These are phyloP conservation scores for Nicotiana attenuata DNA, from an alignment of 257 asterid genomes.

Conservation along the genomic window DNA sequence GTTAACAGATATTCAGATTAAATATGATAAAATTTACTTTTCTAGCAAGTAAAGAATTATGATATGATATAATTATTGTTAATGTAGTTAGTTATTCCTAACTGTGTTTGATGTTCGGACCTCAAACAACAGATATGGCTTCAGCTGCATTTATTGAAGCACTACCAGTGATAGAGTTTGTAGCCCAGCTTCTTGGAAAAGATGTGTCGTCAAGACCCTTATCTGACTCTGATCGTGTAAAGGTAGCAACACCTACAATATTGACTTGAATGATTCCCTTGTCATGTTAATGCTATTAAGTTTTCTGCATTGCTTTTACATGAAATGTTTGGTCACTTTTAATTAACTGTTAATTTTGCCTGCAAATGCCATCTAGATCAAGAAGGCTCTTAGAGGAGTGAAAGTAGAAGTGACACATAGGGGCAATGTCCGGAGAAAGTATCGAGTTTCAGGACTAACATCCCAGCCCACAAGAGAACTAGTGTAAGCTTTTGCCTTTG, in stretches of 20 bases:
- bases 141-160: slow-evolving; percentile 98
- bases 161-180: slow-evolving; percentile 92
- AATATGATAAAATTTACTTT: background rate
- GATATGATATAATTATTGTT: background rate
- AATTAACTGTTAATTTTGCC: background rate
- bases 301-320: background rate
- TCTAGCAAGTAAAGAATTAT: background rate
- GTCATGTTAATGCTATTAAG: background rate
- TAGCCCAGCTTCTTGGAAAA: slow-evolving; percentile 82
- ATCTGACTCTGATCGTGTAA: slow-evolving; percentile 88
- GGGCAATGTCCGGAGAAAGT: slow-evolving; percentile 85
- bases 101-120: slow-evolving; percentile 3
- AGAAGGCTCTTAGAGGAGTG: slow-evolving; percentile 95
- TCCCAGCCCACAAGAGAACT: slow-evolving; percentile 92
- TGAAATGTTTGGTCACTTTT: background rate
- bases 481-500: slow-evolving; percentile 48
- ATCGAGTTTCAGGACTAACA: slow-evolving; percentile 91
- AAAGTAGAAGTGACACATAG: slow-evolving; percentile 99
- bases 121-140: slow-evolving; percentile 71
- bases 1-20: background rate
- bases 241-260: slow-evolving; percentile 37
- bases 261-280: background rate
- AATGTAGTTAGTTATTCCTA: background rate
- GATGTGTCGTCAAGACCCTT: slow-evolving; percentile 80
- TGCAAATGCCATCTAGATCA: slow-evolving; percentile 48